These are phyloP conservation scores for Aspergillus candidus DNA, from an alignment of 2,329 filamentous ascomycete genomes.

Conservation along the genomic window DNA sequence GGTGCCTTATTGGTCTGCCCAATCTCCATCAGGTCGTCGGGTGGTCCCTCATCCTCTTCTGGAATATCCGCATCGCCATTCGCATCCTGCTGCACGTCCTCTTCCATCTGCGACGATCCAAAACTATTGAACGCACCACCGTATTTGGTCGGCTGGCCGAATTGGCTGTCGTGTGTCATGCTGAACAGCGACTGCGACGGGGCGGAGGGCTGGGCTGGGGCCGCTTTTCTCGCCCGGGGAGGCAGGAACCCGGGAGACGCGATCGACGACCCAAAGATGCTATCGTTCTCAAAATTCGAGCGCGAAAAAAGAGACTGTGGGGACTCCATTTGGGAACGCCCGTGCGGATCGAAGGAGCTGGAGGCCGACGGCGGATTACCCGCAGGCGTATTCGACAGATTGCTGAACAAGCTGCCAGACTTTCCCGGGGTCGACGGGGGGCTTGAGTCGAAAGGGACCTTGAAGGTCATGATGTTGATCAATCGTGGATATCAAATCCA, in stretches of 20 bases:
- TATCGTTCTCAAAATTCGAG: slow-evolving; percentile 23
- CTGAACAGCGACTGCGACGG: slow-evolving; percentile 25
- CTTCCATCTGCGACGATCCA: slow-evolving; percentile 21
- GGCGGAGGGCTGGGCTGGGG: slow-evolving; percentile 18
- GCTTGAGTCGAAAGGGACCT: slow-evolving; percentile 30
- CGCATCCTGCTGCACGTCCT: slow-evolving; percentile 26
- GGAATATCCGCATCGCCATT: slow-evolving; percentile 37
- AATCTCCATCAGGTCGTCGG: slow-evolving; percentile 26
- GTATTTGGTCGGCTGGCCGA: slow-evolving; percentile 23
- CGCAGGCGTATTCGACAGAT: slow-evolving; percentile 53
- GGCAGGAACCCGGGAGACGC: slow-evolving; percentile 28
- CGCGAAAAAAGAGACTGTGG: slow-evolving; percentile 35
- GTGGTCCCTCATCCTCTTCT: slow-evolving; percentile 38
- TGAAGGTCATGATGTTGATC: slow-evolving; percentile 30
- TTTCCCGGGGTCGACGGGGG: slow-evolving; percentile 37
- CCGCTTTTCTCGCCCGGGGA: slow-evolving; percentile 23
- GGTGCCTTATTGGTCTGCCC: slow-evolving; percentile 14
- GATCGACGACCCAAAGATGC: slow-evolving; percentile 34
- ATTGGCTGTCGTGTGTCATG: slow-evolving; percentile 21
- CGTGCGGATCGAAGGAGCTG: slow-evolving; percentile 52
- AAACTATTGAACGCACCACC: slow-evolving; percentile 19
- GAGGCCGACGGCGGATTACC: slow-evolving; percentile 50
- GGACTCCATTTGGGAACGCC: slow-evolving; percentile 35
- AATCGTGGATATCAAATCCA: background rate
- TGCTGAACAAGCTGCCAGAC: slow-evolving; percentile 30